These are phyloP conservation scores for Moniliophthora roreri DNA, from an alignment of 1,284 basidiomycete species.

Conservation along the genomic window DNA sequence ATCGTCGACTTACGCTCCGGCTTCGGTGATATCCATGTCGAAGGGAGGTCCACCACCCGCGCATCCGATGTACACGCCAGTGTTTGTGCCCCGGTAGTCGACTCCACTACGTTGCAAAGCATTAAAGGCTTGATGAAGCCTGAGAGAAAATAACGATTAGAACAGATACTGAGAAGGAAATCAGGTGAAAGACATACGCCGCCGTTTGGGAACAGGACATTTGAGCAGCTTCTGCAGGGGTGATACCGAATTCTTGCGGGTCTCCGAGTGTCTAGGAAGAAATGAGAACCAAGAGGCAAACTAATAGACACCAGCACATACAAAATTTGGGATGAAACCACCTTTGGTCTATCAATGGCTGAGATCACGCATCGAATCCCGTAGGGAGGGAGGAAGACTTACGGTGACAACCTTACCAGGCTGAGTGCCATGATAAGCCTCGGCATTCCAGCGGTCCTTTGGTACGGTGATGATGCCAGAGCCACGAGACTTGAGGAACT, in stretches of 20 bases:
- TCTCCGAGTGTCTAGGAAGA: not conserved
- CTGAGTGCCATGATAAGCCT: conserved; percentile 6
- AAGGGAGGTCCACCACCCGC: conserved; percentile 3
- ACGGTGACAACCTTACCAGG: conserved; percentile 4
- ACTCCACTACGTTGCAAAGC: conserved; percentile 3
- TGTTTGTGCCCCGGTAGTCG: conserved; percentile 5
- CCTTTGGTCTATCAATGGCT: not conserved
- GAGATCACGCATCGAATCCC: not conserved
- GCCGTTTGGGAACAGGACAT: not conserved
- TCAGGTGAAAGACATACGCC: not conserved
- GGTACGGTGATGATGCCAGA: conserved; percentile 7
- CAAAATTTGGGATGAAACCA: conserved; percentile 1
- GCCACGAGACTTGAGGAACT: conserved; percentile 5
- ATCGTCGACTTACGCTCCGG: not conserved
- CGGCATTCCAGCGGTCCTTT: conserved; percentile 5
- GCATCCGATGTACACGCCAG: conserved; percentile 4
- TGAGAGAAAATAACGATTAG: not conserved
- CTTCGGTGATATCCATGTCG: conserved; percentile 3
- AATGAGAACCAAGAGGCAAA: not conserved
- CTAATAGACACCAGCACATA: not conserved
- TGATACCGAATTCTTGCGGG: conserved; percentile 4
- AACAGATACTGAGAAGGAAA: not conserved
- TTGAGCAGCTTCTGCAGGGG: not conserved
- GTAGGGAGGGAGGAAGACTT: not conserved
- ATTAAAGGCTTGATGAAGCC: conserved; percentile 4